A percentile compares a stretch with the other conserved stretches of the same genome.
phyloP scores from a whole-genome alignment of 768 basidiomycete genomes.

The Saitozyma podzolica region DNA sequence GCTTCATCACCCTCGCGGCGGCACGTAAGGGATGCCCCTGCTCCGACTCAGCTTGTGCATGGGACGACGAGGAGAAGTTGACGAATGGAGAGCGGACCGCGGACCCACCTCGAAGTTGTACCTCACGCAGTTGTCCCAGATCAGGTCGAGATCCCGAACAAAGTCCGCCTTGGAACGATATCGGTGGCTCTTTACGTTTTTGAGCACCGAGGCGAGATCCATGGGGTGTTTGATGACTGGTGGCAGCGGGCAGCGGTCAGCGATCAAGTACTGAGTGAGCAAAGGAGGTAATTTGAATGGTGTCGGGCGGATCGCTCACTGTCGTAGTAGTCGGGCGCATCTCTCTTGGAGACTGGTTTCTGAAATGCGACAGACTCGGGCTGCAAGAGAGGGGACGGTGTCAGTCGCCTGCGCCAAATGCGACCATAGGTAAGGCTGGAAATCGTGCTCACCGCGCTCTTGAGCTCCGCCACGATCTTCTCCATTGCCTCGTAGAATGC shows the following conservation, averaged over 20 bases:
- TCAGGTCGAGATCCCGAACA: conserved; percentile 88
- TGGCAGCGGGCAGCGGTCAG: conserved; percentile 1
- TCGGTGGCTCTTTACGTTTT: conserved; percentile 85
- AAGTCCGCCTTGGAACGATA: conserved; percentile 96
- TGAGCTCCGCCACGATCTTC: conserved; percentile 79
- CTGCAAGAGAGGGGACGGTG: conserved; percentile 53
- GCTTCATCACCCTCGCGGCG: conserved; percentile 75
- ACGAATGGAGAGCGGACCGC: background rate
- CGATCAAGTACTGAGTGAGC: conserved; percentile 10
- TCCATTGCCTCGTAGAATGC: conserved; percentile 94
- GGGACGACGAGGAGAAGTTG: background rate
- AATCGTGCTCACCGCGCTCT: conserved; percentile 59
- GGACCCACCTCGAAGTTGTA: conserved; percentile 85
- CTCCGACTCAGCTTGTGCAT: conserved; percentile 3
- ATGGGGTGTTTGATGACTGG: conserved; percentile 90
- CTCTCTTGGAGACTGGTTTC: conserved; percentile 83
- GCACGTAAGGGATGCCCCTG: conserved; percentile 86
- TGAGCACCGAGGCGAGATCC: conserved; percentile 90
- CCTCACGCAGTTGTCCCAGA: conserved; percentile 91
- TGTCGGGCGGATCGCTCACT: conserved; percentile 56
- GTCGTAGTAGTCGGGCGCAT: conserved; percentile 91
- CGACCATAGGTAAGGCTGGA: background rate
- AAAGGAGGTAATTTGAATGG: too few relatives aligned
- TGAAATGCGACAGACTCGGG: conserved; percentile 88
- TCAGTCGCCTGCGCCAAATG: too few relatives aligned